These are phyloP conservation scores for Entophlyctis luteolus DNA, from an alignment of 192 early-diverging fungal genomes.

Conservation along the genomic window DNA sequence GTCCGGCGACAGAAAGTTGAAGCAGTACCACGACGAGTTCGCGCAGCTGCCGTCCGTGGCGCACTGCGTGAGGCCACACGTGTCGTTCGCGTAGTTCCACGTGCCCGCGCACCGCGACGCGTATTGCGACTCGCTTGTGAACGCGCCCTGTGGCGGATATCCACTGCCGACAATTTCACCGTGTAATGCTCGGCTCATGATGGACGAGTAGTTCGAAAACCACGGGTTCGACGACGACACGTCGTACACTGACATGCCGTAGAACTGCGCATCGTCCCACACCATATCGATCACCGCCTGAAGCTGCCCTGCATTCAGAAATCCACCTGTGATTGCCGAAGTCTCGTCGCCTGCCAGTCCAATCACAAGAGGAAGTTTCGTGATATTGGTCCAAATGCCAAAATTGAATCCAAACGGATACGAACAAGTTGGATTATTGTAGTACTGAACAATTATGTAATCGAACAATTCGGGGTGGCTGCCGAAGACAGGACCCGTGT, in stretches of 20 bases:
- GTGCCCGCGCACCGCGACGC: constrained; percentile 13
- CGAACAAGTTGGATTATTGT: constrained; percentile 20
- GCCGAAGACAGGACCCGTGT: constrained; percentile 1
- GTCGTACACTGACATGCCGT: background rate
- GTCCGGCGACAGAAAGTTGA: background rate
- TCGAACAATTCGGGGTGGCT: background rate
- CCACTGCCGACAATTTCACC: constrained; percentile 6
- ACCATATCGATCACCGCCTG: constrained; percentile 13
- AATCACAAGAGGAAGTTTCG: background rate
- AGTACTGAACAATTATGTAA: constrained; percentile 22
- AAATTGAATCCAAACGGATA: constrained; percentile 15
- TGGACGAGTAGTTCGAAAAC: background rate
- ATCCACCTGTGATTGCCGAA: constrained; percentile 1
- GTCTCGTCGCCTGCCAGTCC: constrained; percentile 2
- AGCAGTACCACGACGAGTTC: background rate
- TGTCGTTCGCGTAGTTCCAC: constrained; percentile 4
- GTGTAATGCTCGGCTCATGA: background rate
- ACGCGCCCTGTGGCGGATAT: constrained; percentile 3
- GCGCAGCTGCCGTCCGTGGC: background rate
- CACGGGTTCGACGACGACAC: background rate
- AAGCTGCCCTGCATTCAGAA: background rate
- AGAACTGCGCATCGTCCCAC: background rate
- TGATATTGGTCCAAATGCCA: background rate
- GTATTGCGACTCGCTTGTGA: background rate
- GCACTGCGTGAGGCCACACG: background rate